Conservation (phyloP, 2,329 filamentous ascomycete genomes). For the Neofusicoccum cordaticola region DNA sequence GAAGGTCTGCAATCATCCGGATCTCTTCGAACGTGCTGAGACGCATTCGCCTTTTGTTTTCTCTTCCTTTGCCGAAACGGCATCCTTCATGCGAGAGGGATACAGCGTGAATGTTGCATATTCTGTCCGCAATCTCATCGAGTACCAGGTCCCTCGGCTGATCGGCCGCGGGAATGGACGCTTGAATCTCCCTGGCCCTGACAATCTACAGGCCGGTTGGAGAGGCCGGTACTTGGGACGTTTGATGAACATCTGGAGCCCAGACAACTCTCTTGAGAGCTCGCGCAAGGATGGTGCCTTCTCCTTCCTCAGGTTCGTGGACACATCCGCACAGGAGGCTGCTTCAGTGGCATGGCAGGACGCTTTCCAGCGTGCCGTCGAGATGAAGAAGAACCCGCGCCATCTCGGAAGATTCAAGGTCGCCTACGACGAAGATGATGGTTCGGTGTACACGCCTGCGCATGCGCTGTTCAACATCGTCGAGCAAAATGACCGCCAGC, state of each 20-base stretch:
- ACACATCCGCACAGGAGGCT: conserved; percentile 70
- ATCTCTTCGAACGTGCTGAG: conserved; percentile 92
- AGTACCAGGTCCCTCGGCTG: conserved; percentile 77
- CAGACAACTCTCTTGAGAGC: conserved; percentile 70
- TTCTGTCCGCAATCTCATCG: conserved; percentile 80
- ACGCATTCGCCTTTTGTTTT: conserved; percentile 82
- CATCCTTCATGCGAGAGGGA: conserved; percentile 90
- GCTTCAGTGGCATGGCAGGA: conserved; percentile 67
- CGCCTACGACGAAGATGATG: conserved; percentile 64
- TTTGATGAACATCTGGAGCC: conserved; percentile 86
- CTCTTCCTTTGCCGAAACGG: conserved; percentile 89
- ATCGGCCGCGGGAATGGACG: conserved; percentile 80
- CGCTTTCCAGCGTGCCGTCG: conserved; percentile 70
- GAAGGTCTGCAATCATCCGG: conserved; percentile 98
- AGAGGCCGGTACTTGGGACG: conserved; percentile 71
- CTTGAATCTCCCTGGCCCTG: conserved; percentile 67
- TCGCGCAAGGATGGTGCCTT: conserved; percentile 64
- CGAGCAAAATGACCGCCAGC: conserved; percentile 63
- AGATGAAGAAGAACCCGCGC: conserved; percentile 51
- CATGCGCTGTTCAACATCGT: conserved; percentile 82
- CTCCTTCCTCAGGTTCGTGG: conserved; percentile 86
- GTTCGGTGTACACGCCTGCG: conserved; percentile 64
- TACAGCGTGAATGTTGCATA: conserved; percentile 76
- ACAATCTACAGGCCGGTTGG: conserved; percentile 77
- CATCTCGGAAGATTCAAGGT: conserved; percentile 66